Percentiles rank a stretch among this genome's conserved stretches.
phyloP scores from a whole-genome alignment of 352 stramenopile species.

The Phytopythium oedochilum region DNA sequence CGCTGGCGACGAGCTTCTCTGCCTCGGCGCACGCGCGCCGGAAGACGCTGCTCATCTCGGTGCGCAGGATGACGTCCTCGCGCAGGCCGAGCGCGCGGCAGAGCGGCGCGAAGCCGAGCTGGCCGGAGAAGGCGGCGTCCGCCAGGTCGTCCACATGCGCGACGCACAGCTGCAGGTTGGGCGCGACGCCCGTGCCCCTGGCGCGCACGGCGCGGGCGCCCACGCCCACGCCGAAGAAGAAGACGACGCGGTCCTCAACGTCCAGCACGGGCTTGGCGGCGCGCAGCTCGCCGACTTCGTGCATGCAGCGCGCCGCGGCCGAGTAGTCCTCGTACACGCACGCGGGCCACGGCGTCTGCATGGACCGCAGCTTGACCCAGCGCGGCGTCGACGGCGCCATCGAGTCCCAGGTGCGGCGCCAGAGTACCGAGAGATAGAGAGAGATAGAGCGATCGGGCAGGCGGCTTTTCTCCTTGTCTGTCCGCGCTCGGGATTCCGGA shows the following conservation, averaged over 20 bases:
- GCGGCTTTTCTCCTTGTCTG: background rate
- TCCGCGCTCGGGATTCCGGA: conserved; percentile 7
- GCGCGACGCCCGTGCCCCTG: conserved; percentile 20
- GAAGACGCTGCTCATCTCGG: conserved; percentile 44
- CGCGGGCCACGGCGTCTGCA: conserved; percentile 67
- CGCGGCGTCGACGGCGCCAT: conserved; percentile 9
- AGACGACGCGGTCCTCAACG: conserved; percentile 65
- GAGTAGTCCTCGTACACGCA: conserved; percentile 62
- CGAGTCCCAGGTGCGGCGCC: background rate
- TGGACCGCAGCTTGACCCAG: conserved; percentile 51
- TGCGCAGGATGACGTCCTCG: conserved; percentile 29
- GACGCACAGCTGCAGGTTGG: conserved; percentile 50
- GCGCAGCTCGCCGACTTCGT: conserved; percentile 42
- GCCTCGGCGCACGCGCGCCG: conserved; percentile 46
- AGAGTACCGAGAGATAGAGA: too few species aligned
- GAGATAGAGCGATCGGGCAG: background rate
- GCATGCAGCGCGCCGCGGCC: conserved; percentile 30
- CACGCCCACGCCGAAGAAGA: conserved; percentile 76
- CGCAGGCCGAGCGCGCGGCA: conserved; percentile 26
- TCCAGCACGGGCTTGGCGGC: conserved; percentile 49
- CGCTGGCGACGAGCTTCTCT: conserved; percentile 19
- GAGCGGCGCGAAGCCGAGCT: conserved; percentile 31
- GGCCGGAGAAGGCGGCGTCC: conserved; percentile 10
- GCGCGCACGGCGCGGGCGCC: conserved; percentile 25
- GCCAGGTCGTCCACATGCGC: conserved; percentile 33